Percentiles rank a stretch among this genome's conserved stretches.
Conservation (phyloP, 371 early-diverging fungal genomes). For the Mortierella sp. region DNA sequence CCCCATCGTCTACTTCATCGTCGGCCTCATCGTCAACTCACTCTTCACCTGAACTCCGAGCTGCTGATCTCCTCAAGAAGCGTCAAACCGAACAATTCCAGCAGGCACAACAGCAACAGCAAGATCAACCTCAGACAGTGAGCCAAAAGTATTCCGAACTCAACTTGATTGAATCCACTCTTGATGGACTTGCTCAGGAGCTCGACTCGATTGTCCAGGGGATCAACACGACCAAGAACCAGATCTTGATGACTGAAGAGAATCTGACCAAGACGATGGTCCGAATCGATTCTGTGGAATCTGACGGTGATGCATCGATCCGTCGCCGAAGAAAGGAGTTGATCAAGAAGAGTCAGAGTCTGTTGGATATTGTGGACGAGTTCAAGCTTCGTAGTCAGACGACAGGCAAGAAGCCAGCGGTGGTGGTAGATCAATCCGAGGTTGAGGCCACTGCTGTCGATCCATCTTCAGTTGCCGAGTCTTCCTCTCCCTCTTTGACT, state of each 20-base stretch:
- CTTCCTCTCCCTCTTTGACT: not conserved
- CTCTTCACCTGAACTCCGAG: conserved; percentile 43
- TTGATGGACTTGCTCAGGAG: conserved; percentile 27
- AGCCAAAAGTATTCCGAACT: conserved; percentile 25
- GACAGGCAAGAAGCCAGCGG: not conserved
- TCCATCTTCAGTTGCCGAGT: too few relatives aligned
- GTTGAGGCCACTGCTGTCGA: not conserved
- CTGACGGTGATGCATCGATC: conserved; percentile 26
- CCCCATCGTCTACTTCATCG: too few relatives aligned
- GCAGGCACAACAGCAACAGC: conserved; percentile 7
- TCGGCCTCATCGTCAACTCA: too few relatives aligned
- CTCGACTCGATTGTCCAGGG: conserved; percentile 10
- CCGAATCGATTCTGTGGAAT: conserved; percentile 35
- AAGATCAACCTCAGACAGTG: too few relatives aligned
- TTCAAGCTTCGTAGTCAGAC: conserved; percentile 23
- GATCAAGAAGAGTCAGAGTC: conserved; percentile 37
- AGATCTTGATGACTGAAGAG: conserved; percentile 40
- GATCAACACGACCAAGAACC: not conserved
- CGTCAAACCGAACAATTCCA: conserved; percentile 27
- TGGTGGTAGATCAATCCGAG: not conserved
- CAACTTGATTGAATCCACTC: conserved; percentile 20
- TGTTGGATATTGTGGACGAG: conserved; percentile 35
- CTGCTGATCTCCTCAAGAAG: conserved; percentile 27
- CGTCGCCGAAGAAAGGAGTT: conserved; percentile 40
- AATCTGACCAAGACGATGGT: conserved; percentile 44